Percentiles rank a stretch among this genome's conserved stretches.
Evolutionary conservation across 2,329 filamentous ascomycete genomes (phyloP).

Genomic region (Leptodontidium sp.): DNA sequence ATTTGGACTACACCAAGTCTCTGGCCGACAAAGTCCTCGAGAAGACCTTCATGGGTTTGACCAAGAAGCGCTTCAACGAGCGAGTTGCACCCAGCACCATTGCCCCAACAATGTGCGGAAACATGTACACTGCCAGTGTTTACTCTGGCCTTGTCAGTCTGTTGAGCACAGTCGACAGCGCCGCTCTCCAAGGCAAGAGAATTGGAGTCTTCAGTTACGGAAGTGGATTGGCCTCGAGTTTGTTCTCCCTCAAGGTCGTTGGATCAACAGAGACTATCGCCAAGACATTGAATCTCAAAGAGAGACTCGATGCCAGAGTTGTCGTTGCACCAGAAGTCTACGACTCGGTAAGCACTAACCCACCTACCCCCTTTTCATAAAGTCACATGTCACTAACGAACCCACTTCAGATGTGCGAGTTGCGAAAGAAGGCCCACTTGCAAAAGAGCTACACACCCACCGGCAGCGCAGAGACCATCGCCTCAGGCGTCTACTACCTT

Average conservation of each 20-base stretch:
- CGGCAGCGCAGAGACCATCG: slow-evolving; percentile 72
- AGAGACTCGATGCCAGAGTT: slow-evolving; percentile 70
- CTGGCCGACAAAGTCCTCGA: slow-evolving; percentile 83
- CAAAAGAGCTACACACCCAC: slow-evolving; percentile 79
- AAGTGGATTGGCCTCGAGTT: slow-evolving; percentile 72
- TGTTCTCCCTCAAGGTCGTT: slow-evolving; percentile 77
- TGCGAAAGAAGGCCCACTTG: slow-evolving; percentile 84
- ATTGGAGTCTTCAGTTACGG: slow-evolving; percentile 72
- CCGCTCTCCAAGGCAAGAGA: slow-evolving; percentile 60
- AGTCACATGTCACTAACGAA: slow-evolving; percentile 37
- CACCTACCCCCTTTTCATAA: slow-evolving; percentile 1
- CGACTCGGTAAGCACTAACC: slow-evolving; percentile 67
- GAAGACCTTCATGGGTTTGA: slow-evolving; percentile 85
- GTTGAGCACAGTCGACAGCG: slow-evolving; percentile 65
- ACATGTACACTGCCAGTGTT: slow-evolving; percentile 70
- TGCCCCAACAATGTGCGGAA: slow-evolving; percentile 77
- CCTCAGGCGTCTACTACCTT: slow-evolving; percentile 78
- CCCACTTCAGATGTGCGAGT: slow-evolving; percentile 71
- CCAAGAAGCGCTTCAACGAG: slow-evolving; percentile 85
- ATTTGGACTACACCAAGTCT: slow-evolving; percentile 82
- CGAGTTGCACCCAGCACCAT: slow-evolving; percentile 77
- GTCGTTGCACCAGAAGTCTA: slow-evolving; percentile 76
- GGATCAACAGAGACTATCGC: slow-evolving; percentile 74
- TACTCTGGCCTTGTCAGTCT: slow-evolving; percentile 63
- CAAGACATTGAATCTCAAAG: slow-evolving; percentile 74